Evolutionary conservation across 768 basidiomycete species (phyloP).

Genomic region (Amanita fuliginea): DNA sequence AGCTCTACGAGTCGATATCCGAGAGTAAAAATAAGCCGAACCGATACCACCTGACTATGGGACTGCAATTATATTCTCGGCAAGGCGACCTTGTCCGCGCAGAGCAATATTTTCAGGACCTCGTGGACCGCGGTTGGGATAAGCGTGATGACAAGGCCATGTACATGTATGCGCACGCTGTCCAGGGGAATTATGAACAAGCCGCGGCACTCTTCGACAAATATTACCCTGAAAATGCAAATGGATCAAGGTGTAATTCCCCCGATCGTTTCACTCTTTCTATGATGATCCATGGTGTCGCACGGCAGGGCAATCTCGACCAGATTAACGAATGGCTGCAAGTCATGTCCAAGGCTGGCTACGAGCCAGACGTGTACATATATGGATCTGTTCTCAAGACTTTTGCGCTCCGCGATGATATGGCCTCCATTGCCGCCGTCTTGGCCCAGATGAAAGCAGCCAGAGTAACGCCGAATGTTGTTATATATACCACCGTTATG

Average conservation of each 20-base stretch:
- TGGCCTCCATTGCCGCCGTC: slow-evolving; percentile 35
- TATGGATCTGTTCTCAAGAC: slow-evolving; percentile 52
- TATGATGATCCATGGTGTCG: slow-evolving; percentile 41
- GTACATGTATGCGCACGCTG: slow-evolving; percentile 47
- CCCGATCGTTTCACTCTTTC: slow-evolving; percentile 45
- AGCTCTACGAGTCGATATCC: slow-evolving; percentile 25
- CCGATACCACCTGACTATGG: slow-evolving; percentile 25
- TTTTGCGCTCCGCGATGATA: slow-evolving; percentile 43
- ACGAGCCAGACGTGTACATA: slow-evolving; percentile 42
- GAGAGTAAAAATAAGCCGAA: slow-evolving; percentile 5
- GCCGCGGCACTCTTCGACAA: slow-evolving; percentile 41
- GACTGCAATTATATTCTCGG: slow-evolving; percentile 41
- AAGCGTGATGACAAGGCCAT: slow-evolving; percentile 23
- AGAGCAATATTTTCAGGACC: slow-evolving; percentile 28
- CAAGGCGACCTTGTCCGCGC: slow-evolving; percentile 37
- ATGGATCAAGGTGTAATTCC: slow-evolving; percentile 18
- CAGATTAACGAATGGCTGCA: slow-evolving; percentile 44
- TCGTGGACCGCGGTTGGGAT: slow-evolving; percentile 20
- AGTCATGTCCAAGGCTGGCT: slow-evolving; percentile 34
- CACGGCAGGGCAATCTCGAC: slow-evolving; percentile 32
- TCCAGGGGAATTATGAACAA: slow-evolving; percentile 25
- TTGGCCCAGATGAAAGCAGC: slow-evolving; percentile 52
- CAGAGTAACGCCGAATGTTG: slow-evolving; percentile 32
- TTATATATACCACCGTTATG: slow-evolving; percentile 60
- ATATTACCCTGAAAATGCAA: slow-evolving; percentile 32